Percentiles rank a stretch among this genome's conserved stretches.
phyloP scores from a whole-genome alignment of 2,329 filamentous ascomycete genomes.

The Scopulariopsis brevicaulis region DNA sequence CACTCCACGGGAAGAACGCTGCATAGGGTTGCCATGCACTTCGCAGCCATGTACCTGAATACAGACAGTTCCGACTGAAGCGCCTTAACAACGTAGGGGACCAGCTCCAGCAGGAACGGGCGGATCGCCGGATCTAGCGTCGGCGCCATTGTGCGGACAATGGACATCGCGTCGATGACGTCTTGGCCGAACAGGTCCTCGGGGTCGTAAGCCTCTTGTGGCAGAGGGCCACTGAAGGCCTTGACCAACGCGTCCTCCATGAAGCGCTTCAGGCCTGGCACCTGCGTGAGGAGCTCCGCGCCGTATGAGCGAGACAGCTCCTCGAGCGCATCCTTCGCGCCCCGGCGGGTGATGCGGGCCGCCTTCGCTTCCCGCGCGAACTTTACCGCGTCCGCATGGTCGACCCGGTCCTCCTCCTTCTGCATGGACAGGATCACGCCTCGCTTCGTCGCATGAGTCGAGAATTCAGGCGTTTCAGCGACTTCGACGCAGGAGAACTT shows the following conservation, averaged over 20 bases:
- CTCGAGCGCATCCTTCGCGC: constrained; percentile 88
- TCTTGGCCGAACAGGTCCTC: constrained; percentile 75
- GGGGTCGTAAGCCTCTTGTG: constrained; percentile 60
- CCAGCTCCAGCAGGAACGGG: constrained; percentile 68
- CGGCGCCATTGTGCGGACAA: constrained; percentile 85
- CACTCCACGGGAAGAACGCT: constrained; percentile 91
- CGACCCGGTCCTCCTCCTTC: constrained; percentile 92
- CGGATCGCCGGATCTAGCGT: constrained; percentile 68
- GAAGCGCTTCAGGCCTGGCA: constrained; percentile 69
- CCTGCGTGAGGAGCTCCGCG: constrained; percentile 61
- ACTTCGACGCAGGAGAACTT: constrained; percentile 98
- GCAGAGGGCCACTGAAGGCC: constrained; percentile 59
- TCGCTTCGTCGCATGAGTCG: constrained; percentile 66
- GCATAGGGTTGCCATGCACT: constrained; percentile 94
- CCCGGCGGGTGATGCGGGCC: constrained; percentile 80
- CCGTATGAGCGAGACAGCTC: constrained; percentile 76
- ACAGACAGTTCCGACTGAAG: constrained; percentile 83
- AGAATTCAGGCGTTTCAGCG: constrained; percentile 92
- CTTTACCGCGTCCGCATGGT: constrained; percentile 81
- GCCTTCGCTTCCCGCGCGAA: constrained; percentile 84
- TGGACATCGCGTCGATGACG: constrained; percentile 87
- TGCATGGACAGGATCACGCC: constrained; percentile 82
- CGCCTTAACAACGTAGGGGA: constrained; percentile 79
- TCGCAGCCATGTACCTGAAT: constrained; percentile 91
- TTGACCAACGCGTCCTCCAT: constrained; percentile 72